Evolutionary conservation across 495 filamentous ascomycete genomes (phyloP).

Genomic region (Mycothermus thermophilus): DNA sequence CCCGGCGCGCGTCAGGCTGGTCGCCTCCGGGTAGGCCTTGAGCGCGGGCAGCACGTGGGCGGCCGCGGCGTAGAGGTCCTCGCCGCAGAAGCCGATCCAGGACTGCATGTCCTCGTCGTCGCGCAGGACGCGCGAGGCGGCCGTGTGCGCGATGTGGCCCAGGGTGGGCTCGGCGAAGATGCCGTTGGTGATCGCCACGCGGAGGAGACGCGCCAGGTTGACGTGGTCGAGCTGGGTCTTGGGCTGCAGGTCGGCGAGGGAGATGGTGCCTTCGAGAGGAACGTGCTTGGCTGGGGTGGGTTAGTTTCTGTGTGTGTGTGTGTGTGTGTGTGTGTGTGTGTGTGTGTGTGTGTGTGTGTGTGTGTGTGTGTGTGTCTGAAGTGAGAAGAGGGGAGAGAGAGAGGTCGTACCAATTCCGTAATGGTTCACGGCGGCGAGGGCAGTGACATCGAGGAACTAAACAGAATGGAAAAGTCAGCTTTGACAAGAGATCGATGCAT

Average conservation of each 20-base stretch:
- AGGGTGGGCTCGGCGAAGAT: constrained; percentile 42
- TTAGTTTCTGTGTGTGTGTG: no score
- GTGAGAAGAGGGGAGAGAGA: neutral
- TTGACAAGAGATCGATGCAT: neutral
- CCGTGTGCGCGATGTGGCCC: constrained; percentile 40
- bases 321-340: no score
- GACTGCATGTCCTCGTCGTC: constrained; percentile 28
- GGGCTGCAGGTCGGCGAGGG: constrained; percentile 29
- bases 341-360: no score
- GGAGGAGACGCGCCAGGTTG: constrained; percentile 39
- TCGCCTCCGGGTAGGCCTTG: constrained; percentile 26
- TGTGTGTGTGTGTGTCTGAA: no score
- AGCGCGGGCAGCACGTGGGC: constrained; percentile 27
- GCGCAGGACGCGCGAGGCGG: constrained; percentile 31
- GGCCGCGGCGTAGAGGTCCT: constrained; percentile 37
- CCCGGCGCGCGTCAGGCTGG: constrained; percentile 27
- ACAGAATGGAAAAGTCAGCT: neutral
- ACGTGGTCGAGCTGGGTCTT: constrained; percentile 27
- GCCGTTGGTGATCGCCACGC: constrained; percentile 40
- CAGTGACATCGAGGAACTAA: constrained; percentile 27
- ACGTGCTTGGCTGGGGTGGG: constrained; percentile 24
- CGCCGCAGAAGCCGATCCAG: constrained; percentile 38
- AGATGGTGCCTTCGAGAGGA: constrained; percentile 25
- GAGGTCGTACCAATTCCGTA: constrained; percentile 21
- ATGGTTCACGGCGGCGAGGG: constrained; percentile 26